Percentiles rank a stretch among this genome's conserved stretches.
Conservation (phyloP, 2,329 filamentous ascomycete genomes). For the Fusarium liriodendri region DNA sequence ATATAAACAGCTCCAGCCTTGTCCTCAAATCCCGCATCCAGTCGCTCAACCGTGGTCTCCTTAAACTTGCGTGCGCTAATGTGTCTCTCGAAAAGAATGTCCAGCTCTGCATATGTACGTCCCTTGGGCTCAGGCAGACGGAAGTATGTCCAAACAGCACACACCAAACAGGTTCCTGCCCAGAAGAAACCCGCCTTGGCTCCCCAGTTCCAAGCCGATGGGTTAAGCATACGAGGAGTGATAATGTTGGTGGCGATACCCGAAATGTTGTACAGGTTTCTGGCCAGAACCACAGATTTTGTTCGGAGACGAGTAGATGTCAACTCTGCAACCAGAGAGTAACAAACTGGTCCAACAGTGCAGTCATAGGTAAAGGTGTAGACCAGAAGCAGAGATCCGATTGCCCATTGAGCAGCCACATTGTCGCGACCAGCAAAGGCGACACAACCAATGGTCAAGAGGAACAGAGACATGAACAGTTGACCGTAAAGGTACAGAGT, state of each 20-base stretch:
- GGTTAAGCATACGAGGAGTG: slow-evolving; percentile 60
- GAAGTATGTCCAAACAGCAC: slow-evolving; percentile 62
- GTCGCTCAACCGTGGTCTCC: slow-evolving; percentile 43
- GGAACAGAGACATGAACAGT: slow-evolving; percentile 59
- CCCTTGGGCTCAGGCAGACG: slow-evolving; percentile 66
- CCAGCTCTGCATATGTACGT: slow-evolving; percentile 65
- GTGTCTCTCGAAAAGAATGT: slow-evolving; percentile 62
- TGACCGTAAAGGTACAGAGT: slow-evolving; percentile 59
- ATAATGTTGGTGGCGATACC: slow-evolving; percentile 60
- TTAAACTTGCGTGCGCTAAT: slow-evolving; percentile 57
- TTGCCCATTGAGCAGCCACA: slow-evolving; percentile 59
- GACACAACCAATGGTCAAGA: slow-evolving; percentile 62
- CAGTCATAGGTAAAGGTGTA: slow-evolving; percentile 58
- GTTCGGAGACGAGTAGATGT: slow-evolving; percentile 59
- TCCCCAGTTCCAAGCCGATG: slow-evolving; percentile 58
- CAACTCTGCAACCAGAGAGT: slow-evolving; percentile 77
- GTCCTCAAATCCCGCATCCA: slow-evolving; percentile 41
- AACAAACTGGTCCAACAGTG: slow-evolving; percentile 71
- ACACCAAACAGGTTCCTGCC: slow-evolving; percentile 57
- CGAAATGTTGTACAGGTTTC: slow-evolving; percentile 60
- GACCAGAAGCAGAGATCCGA: slow-evolving; percentile 57
- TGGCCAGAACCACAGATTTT: slow-evolving; percentile 58
- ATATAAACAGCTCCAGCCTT: slow-evolving; percentile 29
- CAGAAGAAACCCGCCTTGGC: slow-evolving; percentile 62
- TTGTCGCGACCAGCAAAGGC: slow-evolving; percentile 62